Percentiles rank a stretch among this genome's conserved stretches.
phyloP scores from a whole-genome alignment of 1,284 basidiomycete genomes.

The Malassezia dermatis region DNA sequence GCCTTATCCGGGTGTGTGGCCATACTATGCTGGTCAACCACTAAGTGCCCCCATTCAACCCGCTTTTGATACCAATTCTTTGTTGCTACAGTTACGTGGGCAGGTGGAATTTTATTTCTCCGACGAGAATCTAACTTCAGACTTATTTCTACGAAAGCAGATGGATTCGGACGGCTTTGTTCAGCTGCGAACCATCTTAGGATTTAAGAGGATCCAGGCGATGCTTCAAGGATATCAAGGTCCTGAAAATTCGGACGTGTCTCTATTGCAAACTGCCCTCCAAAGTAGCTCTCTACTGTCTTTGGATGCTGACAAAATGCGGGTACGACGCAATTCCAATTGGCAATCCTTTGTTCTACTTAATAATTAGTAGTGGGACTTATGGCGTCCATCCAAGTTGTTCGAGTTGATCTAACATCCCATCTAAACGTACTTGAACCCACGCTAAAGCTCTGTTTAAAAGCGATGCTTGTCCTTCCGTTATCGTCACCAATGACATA shows the following conservation, averaged over 20 bases:
- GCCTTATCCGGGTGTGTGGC: not conserved
- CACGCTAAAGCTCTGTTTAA: not conserved
- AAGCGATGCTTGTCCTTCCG: not conserved
- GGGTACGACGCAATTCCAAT: not conserved
- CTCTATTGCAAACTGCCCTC: not conserved
- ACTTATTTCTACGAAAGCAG: slow-evolving; percentile 34
- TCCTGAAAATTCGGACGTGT: not conserved
- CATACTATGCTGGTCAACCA: not conserved
- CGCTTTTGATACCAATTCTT: slow-evolving; percentile 10
- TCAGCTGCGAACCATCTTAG: slow-evolving; percentile 22
- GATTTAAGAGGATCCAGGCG: slow-evolving; percentile 30
- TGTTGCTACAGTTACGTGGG: slow-evolving; percentile 21
- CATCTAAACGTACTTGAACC: not conserved
- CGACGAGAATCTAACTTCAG: slow-evolving; percentile 30
- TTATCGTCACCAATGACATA: not conserved
- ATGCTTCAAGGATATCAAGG: slow-evolving; percentile 3
- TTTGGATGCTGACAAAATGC: not conserved
- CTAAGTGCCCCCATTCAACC: not conserved
- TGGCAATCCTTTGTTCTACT: not conserved
- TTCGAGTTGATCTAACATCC: not conserved
- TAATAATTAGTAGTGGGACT: not conserved
- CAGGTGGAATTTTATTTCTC: slow-evolving; percentile 47
- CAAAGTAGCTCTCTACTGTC: not conserved
- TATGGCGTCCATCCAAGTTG: not conserved
- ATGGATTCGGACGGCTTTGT: slow-evolving; percentile 42